Evolutionary conservation across 2,329 filamentous ascomycete genomes (phyloP).

Genomic region (Colletotrichum tamarilloi): DNA sequence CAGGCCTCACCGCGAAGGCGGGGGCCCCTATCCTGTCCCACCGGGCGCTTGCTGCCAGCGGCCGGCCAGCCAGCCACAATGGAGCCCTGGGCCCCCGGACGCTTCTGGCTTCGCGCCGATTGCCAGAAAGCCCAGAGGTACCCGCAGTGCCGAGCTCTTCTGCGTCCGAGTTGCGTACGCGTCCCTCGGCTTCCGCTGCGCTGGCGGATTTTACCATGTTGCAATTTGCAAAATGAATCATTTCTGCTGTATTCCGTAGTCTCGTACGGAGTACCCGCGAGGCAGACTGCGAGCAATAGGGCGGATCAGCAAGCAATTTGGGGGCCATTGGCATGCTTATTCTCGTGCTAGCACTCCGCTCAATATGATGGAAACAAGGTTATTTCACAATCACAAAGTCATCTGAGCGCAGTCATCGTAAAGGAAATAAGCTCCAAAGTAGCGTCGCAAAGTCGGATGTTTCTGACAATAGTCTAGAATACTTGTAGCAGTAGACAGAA

Average conservation of each 20-base stretch:
- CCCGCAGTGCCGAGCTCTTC: conserved; percentile 2
- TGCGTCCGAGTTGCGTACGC: background rate
- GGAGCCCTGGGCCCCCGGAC: background rate
- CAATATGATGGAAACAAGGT: background rate
- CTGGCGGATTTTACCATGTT: background rate
- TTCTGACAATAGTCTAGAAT: background rate
- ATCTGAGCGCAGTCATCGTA: background rate
- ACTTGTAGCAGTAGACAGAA: background rate
- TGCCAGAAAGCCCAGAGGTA: background rate
- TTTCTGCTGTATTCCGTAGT: too few relatives aligned
- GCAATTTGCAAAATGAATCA: too few relatives aligned
- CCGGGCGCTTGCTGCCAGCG: background rate
- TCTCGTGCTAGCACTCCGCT: background rate
- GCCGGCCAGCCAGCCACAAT: background rate
- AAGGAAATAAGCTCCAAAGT: background rate
- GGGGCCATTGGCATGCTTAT: background rate
- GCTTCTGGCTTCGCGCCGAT: background rate
- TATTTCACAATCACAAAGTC: background rate
- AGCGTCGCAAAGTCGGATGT: background rate
- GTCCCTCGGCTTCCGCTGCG: conserved; percentile 15
- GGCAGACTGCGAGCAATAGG: background rate
- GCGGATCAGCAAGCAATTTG: background rate
- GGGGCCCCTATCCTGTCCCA: background rate
- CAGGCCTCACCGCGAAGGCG: background rate
- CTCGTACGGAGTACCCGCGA: background rate